Evolutionary conservation across 306 rosid species (phyloP).

Genomic region (Prunus campanulata): DNA sequence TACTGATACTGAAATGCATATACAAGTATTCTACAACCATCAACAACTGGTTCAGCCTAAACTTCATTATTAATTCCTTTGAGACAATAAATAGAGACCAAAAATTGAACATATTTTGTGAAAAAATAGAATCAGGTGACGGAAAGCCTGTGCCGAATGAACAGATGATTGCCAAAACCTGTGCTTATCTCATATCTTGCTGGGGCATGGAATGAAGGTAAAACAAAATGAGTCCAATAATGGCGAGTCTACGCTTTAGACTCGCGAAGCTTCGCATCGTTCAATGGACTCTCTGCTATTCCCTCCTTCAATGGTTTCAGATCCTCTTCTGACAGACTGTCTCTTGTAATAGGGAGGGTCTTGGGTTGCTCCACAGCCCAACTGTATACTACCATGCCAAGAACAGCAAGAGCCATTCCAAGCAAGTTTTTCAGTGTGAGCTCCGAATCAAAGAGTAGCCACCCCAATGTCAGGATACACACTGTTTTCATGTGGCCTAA

Average conservation of each 20-base stretch:
- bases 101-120: constrained; percentile 12
- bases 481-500: constrained; percentile 55
- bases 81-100: background rate
- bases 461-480: constrained; percentile 42
- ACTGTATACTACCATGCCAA: constrained; percentile 48
- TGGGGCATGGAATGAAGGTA: background rate
- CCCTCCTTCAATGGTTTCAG: constrained; percentile 36
- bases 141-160: constrained; percentile 2
- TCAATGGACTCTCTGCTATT: constrained; percentile 11
- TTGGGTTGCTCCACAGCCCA: constrained; percentile 46
- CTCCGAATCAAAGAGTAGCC: constrained; percentile 50
- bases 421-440: constrained; percentile 38
- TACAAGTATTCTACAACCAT: constrained; percentile 19
- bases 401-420: constrained; percentile 45
- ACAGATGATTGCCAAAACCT: background rate
- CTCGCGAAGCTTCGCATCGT: constrained; percentile 22
- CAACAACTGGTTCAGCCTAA: constrained; percentile 8
- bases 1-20: constrained; percentile 12
- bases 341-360: constrained; percentile 18
- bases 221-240: too few species aligned
- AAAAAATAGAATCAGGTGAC: constrained; percentile 19
- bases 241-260: constrained; percentile 16
- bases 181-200: background rate
- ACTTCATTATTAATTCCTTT: constrained; percentile 12
- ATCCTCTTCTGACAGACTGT: constrained; percentile 30